A percentile compares a stretch with the other conserved stretches of the same genome.
phyloP scores from a whole-genome alignment of 73 alveolate species.

The Diophrys sp. region DNA sequence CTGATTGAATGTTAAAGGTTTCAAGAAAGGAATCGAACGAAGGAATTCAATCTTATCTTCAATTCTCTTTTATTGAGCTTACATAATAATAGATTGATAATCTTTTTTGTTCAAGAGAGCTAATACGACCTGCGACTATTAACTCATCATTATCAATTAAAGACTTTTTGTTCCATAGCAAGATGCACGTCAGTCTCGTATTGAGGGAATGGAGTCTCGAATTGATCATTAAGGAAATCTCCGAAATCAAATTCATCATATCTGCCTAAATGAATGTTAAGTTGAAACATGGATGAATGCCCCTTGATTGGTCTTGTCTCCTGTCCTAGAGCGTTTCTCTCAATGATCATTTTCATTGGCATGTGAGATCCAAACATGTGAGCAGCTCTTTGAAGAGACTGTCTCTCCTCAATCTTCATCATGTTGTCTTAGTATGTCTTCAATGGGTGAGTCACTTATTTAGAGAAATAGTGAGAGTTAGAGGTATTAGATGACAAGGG shows the following conservation, averaged over 20 bases:
- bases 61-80: too few relatives aligned
- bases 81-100: too few relatives aligned
- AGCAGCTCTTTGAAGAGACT: not conserved
- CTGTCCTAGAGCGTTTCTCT: not conserved
- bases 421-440: not conserved
- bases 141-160: too few relatives aligned
- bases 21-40: too few relatives aligned
- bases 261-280: not conserved
- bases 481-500: not conserved
- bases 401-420: not conserved
- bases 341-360: conserved; percentile 1
- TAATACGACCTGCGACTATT: too few relatives aligned
- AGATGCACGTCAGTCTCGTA: too few relatives aligned
- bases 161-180: too few relatives aligned
- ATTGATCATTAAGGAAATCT: not conserved
- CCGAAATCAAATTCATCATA: not conserved
- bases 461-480: not conserved
- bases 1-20: too few relatives aligned
- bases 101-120: too few relatives aligned
- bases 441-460: not conserved
- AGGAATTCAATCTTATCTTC: too few relatives aligned
- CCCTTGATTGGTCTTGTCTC: not conserved
- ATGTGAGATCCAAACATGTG: not conserved
- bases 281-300: not conserved
- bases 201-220: not conserved